These are phyloP conservation scores for Aspergillus amoenus DNA, from an alignment of 2,329 filamentous ascomycete species.

Conservation along the genomic window DNA sequence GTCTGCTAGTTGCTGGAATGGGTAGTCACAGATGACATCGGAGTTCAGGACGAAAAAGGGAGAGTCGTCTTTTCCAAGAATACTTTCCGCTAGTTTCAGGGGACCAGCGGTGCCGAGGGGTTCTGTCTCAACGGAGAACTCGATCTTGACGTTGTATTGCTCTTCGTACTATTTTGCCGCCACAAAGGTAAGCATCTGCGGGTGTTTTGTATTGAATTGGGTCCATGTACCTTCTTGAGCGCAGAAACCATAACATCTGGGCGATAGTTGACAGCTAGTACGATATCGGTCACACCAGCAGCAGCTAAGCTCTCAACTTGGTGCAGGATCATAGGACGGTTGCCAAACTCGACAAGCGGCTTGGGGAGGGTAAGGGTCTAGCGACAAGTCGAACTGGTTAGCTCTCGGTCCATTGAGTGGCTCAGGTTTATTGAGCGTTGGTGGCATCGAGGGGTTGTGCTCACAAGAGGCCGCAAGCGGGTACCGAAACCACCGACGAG, in stretches of 20 bases:
- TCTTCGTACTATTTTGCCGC: constrained; percentile 69
- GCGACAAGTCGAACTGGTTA: constrained; percentile 12
- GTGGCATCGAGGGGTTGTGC: constrained; percentile 39
- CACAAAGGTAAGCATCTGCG: constrained; percentile 1
- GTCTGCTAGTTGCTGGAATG: constrained; percentile 81
- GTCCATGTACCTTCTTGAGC: constrained; percentile 70
- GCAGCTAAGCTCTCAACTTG: constrained; percentile 93
- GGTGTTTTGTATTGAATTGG: background rate
- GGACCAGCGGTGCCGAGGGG: constrained; percentile 93
- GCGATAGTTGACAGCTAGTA: constrained; percentile 97
- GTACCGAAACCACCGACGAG: constrained; percentile 99
- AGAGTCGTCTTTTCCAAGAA: constrained; percentile 86
- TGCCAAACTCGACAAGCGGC: constrained; percentile 95
- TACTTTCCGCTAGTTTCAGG: constrained; percentile 89
- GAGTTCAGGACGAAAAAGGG: constrained; percentile 99
- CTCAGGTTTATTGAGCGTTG: constrained; percentile 8
- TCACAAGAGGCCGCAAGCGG: constrained; percentile 90
- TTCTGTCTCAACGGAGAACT: constrained; percentile 95
- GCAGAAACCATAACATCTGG: constrained; percentile 97
- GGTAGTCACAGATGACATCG: constrained; percentile 97
- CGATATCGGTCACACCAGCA: constrained; percentile 94
- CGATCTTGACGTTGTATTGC: constrained; percentile 90
- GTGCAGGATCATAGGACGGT: constrained; percentile 99
- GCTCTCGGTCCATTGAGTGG: constrained; percentile 8
- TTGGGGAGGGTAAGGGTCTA: constrained; percentile 96